Conservation (phyloP, 129 eudicot genomes). For the Tagetes erecta region DNA sequence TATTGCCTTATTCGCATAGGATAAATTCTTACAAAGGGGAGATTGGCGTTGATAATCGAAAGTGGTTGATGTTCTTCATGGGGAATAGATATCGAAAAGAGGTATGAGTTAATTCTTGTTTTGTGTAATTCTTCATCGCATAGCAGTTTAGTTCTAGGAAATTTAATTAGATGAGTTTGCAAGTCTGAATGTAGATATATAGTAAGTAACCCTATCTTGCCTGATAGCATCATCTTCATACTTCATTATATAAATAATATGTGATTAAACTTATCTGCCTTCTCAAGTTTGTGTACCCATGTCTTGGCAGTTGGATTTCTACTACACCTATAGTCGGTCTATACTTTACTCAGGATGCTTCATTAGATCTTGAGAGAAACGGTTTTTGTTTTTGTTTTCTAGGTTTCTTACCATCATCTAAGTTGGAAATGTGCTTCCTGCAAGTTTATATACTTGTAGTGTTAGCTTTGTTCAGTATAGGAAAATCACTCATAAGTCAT, state of each 20-base stretch:
- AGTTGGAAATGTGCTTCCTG: not conserved
- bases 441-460: not conserved
- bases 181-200: not conserved
- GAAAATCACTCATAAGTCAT: not conserved
- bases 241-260: not conserved
- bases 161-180: not conserved
- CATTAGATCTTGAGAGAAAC: not conserved
- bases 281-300: slow-evolving; percentile 6
- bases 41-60: slow-evolving; percentile 62
- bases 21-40: slow-evolving; percentile 71
- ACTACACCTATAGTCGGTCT: not conserved
- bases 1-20: slow-evolving; percentile 83
- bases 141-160: not conserved
- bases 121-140: not conserved
- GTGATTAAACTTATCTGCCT: not conserved
- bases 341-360: not conserved
- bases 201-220: not conserved
- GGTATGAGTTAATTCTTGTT: slow-evolving; percentile 42
- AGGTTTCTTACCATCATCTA: not conserved
- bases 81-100: slow-evolving; percentile 93
- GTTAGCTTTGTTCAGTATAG: not conserved
- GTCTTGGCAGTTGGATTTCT: not conserved
- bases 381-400: not conserved
- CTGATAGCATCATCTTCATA: not conserved
- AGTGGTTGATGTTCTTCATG: slow-evolving; percentile 84